Evolutionary conservation across 352 stramenopile species (phyloP).

Genomic region (Pythium periplocum): DNA sequence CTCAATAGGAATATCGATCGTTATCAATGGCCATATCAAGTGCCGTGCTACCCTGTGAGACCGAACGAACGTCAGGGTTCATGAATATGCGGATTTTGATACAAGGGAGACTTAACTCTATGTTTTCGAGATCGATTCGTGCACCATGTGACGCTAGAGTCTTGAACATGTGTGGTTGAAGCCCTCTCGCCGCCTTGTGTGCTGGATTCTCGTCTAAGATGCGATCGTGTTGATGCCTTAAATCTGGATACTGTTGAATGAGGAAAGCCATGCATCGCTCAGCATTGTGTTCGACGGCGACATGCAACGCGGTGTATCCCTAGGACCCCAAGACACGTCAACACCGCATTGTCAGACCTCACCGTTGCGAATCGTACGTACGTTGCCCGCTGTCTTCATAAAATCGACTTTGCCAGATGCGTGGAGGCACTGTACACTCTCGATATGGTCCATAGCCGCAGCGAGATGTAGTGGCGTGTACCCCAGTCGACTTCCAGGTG

Average conservation of each 20-base stretch:
- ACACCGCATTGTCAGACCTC: background rate
- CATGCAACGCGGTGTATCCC: conserved; percentile 54
- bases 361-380: conserved; percentile 13
- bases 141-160: conserved; percentile 25
- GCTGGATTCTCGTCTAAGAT: conserved; percentile 47
- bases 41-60: too few relatives aligned
- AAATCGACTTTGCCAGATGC: conserved; percentile 41
- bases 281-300: conserved; percentile 39
- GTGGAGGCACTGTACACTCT: conserved; percentile 37
- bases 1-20: too few relatives aligned
- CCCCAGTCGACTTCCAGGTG: conserved; percentile 32
- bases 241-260: conserved; percentile 23
- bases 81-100: too few relatives aligned
- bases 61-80: too few relatives aligned
- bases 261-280: conserved; percentile 49
- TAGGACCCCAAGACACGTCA: background rate
- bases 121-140: conserved; percentile 48
- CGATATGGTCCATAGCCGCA: conserved; percentile 43
- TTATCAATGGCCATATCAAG: too few relatives aligned
- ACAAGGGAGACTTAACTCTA: too few relatives aligned
- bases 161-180: conserved; percentile 36
- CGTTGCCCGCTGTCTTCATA: conserved; percentile 38
- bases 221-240: conserved; percentile 28
- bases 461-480: conserved; percentile 61
- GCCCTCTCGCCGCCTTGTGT: conserved; percentile 52